phyloP scores from a whole-genome alignment of 768 basidiomycete genomes.

The Boletus coccyginus region DNA sequence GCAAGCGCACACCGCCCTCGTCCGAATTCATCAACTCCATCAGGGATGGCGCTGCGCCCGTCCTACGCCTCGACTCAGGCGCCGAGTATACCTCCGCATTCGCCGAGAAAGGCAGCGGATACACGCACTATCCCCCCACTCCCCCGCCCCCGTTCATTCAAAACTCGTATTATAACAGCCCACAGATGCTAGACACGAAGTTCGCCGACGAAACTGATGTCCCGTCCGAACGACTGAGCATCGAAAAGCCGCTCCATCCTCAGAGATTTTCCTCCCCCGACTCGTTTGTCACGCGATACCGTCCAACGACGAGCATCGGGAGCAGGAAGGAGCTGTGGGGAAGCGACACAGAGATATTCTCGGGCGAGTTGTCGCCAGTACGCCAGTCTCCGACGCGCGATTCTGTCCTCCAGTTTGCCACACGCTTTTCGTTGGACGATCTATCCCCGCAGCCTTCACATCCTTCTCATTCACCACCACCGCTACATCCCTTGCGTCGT shows the following conservation, averaged over 20 bases:
- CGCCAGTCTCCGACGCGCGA: conserved; percentile 6
- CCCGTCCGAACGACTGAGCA: conserved; percentile 12
- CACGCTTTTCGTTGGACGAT: conserved; percentile 15
- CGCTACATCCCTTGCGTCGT: conserved; percentile 28
- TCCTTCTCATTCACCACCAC: conserved; percentile 7
- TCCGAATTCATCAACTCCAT: conserved; percentile 49
- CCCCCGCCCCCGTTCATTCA: conserved; percentile 17
- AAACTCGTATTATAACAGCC: conserved; percentile 10
- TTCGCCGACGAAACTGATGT: conserved; percentile 17
- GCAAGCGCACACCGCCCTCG: conserved; percentile 51
- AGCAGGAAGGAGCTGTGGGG: conserved; percentile 25
- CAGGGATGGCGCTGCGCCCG: conserved; percentile 19
- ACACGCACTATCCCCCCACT: too few relatives aligned
- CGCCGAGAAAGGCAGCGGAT: conserved; percentile 14
- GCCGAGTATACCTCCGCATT: conserved; percentile 10
- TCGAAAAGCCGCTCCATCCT: conserved; percentile 23
- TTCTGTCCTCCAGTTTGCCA: conserved; percentile 10
- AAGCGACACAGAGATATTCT: conserved; percentile 13
- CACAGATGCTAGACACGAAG: conserved; percentile 7
- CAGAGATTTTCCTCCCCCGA: conserved; percentile 21
- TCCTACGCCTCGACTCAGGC: conserved; percentile 29
- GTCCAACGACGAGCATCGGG: conserved; percentile 12
- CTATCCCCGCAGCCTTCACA: too few relatives aligned
- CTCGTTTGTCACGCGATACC: conserved; percentile 1
- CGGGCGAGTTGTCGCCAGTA: conserved; percentile 1